Base-by-base conservation (phyloP, 768 basidiomycete species). In the Pleurotus ostreatus region DNA sequence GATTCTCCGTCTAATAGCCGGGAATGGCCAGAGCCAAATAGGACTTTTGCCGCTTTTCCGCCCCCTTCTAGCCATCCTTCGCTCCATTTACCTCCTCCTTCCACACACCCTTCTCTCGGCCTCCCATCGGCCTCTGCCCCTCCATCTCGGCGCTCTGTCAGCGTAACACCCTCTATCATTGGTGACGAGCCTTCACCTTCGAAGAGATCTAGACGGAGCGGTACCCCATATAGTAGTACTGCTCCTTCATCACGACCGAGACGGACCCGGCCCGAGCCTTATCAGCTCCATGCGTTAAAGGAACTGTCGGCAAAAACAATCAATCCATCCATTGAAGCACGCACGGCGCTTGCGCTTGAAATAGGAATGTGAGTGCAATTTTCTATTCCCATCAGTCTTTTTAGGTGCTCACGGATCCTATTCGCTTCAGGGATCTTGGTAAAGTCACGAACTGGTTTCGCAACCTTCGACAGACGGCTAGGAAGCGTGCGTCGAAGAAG, bases 381-480 rank as follows among this genome's bases (percentile, higher is more conserved):
- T 40, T 34, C 7, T 11, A 34, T 34, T 34, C 8, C 8, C 30
- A 34, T 34, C 30, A 9, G 30, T 34, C 30, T 34, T 34, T 34
- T 34, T 34, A 11, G 9, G 30, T 34, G 11, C 30, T 34, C 9
- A 34, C 30, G 30, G 30, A 34, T 34, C 30, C 30, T 34, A 34
- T 34, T 34, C 30, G 30, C 30, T 34, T 22, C 57, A 85, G 83
- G 89, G 89, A 92, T 70, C 69, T 92, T 56, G 86, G 84, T 60
- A 90, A 89, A 70, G 89, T 92, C 52, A 90, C 89, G 15, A 92
- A 92, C 67, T 92, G 89, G 89, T 92, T 92, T 77, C 78, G 89
- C 37, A 92, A 92, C 65, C 77, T 92, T 56, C 81, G 89, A 38
- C 89, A 92, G 71, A 88, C 87, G 15, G 79, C 89, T n/a, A 74